Conservation (phyloP, 768 basidiomycete species). For the Suillus placidus region DNA sequence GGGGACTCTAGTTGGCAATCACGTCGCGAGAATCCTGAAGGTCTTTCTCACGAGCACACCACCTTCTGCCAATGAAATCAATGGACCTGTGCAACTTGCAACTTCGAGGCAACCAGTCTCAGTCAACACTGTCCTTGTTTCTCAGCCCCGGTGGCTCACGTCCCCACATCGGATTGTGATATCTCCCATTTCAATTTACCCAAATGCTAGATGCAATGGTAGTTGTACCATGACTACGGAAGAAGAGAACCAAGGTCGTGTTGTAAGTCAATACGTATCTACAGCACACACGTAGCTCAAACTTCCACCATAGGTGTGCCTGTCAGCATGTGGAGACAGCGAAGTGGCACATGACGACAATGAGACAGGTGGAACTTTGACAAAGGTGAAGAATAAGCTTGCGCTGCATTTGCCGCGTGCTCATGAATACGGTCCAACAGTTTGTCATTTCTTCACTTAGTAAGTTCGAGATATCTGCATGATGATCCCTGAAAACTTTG, state of each 20-base stretch:
- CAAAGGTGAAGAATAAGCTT: slow-evolving; percentile 21
- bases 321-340: slow-evolving; percentile 31
- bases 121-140: background rate
- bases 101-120: background rate
- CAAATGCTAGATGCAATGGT: background rate
- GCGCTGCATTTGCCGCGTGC: background rate
- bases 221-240: background rate
- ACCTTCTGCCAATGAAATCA: background rate
- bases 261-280: slow-evolving; percentile 15
- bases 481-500: background rate
- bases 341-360: slow-evolving; percentile 28
- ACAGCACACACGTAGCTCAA: background rate
- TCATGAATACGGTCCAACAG: background rate
- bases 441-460: background rate
- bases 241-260: slow-evolving; percentile 11
- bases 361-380: slow-evolving; percentile 23
- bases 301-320: slow-evolving; percentile 20
- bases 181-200: background rate
- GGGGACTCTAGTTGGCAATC: background rate
- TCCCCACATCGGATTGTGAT: background rate
- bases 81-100: background rate
- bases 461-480: background rate
- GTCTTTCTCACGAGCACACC: background rate
- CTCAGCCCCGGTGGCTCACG: background rate
- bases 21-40: background rate